phyloP scores from a whole-genome alignment of 2,329 filamentous ascomycete species.

The Venturiaceae sp. region DNA sequence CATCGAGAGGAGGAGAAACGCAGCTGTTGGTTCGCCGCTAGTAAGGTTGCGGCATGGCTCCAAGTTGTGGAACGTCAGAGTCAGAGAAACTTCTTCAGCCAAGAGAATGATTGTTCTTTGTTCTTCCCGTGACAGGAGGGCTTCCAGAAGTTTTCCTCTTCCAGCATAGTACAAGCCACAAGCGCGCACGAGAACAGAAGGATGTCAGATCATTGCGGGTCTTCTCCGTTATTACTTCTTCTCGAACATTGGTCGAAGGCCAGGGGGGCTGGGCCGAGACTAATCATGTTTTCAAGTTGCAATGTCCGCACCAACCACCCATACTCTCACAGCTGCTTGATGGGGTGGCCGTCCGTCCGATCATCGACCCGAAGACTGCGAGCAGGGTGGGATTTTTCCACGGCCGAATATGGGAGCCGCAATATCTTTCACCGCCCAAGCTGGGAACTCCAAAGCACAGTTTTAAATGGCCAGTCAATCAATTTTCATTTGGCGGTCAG shows the following conservation, averaged over 20 bases:
- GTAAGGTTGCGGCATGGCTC: background rate
- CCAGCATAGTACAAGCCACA: background rate
- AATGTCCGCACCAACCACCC: background rate
- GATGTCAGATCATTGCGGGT: background rate
- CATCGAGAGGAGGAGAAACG: background rate
- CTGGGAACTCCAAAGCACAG: background rate
- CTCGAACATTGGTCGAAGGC: conserved; percentile 1
- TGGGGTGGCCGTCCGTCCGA: background rate
- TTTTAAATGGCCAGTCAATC: background rate
- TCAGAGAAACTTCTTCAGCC: background rate
- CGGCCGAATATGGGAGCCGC: background rate
- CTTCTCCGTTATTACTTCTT: background rate
- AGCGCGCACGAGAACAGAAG: background rate
- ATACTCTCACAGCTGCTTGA: background rate
- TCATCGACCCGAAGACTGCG: background rate
- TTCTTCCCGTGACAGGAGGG: background rate
- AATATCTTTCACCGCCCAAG: background rate
- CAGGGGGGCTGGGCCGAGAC: background rate
- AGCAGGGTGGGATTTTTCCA: background rate
- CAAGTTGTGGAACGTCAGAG: background rate
- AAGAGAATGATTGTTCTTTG: background rate
- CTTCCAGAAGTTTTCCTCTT: background rate
- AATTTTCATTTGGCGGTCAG: background rate
- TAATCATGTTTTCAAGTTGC: background rate
- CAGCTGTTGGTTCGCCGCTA: background rate